Conservation (phyloP, 805 yeast species). For the Brettanomyces sp. region DNA sequence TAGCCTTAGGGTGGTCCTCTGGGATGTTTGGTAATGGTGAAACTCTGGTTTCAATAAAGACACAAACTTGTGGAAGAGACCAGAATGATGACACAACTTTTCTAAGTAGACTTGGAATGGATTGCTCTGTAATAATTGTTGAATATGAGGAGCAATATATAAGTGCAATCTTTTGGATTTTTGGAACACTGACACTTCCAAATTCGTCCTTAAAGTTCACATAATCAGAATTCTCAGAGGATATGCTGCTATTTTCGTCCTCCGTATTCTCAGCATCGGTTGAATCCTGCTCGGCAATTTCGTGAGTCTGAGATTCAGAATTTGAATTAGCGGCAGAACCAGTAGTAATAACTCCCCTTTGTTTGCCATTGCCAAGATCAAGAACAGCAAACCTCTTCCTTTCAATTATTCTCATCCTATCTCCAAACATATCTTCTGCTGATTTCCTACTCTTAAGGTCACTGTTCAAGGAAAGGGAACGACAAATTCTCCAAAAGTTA, state of each 20-base stretch:
- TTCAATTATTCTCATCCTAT: slow-evolving; percentile 10
- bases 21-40: slow-evolving; percentile 34
- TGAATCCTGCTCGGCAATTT: neutral
- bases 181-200: neutral
- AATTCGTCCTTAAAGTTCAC: slow-evolving; percentile 2
- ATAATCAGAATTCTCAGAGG: neutral
- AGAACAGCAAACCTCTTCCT: slow-evolving; percentile 12
- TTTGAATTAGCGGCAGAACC: neutral
- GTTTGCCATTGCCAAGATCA: slow-evolving; percentile 7
- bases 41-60: slow-evolving; percentile 34
- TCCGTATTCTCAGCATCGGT: neutral
- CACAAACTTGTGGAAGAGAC: slow-evolving; percentile 33
- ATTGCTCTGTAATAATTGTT: slow-evolving; percentile 32
- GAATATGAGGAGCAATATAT: slow-evolving; percentile 31
- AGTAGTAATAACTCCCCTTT: neutral
- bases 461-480: slow-evolving; percentile 30
- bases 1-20: slow-evolving; percentile 26
- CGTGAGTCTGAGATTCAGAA: no score
- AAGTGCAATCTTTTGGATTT: slow-evolving; percentile 30
- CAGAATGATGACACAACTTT: slow-evolving; percentile 31
- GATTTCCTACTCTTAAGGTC: slow-evolving; percentile 21
- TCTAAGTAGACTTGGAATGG: slow-evolving; percentile 34
- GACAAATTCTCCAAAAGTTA: slow-evolving; percentile 39
- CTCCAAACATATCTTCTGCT: slow-evolving; percentile 26
- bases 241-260: neutral